These are phyloP conservation scores for Lupinus albus DNA, from an alignment of 306 rosid genomes.

Conservation along the genomic window DNA sequence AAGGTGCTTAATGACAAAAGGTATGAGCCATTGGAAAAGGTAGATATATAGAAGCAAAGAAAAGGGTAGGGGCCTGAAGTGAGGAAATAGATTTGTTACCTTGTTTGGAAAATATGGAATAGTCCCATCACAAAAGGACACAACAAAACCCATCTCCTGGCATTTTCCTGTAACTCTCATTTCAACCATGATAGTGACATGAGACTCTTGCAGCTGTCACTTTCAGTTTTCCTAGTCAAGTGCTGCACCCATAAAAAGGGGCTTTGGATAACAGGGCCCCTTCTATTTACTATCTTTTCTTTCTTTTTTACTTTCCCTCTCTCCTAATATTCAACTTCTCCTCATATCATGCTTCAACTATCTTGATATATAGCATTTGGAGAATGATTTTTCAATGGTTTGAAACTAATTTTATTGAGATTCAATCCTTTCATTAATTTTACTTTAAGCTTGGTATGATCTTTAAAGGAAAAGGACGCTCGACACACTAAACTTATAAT, in stretches of 20 bases:
- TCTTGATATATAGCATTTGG: too few relatives aligned
- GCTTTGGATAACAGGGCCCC: slow-evolving; percentile 61
- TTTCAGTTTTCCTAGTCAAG: slow-evolving; percentile 68
- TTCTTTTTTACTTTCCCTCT: slow-evolving; percentile 8
- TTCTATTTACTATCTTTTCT: slow-evolving; percentile 61
- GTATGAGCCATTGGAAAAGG: slow-evolving; percentile 44
- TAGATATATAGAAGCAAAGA: slow-evolving; percentile 59
- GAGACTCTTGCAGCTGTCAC: slow-evolving; percentile 63
- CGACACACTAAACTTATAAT: too few relatives aligned
- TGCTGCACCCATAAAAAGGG: slow-evolving; percentile 84
- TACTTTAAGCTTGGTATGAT: too few relatives aligned
- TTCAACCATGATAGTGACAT: slow-evolving; percentile 58
- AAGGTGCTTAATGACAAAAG: slow-evolving; percentile 37
- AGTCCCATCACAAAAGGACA: slow-evolving; percentile 75
- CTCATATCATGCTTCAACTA: too few relatives aligned
- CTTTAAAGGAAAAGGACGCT: too few relatives aligned
- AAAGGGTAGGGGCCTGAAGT: slow-evolving; percentile 59
- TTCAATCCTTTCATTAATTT: too few relatives aligned
- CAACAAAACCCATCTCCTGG: slow-evolving; percentile 54
- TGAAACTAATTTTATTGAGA: too few relatives aligned
- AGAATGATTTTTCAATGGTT: too few relatives aligned
- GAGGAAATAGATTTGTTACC: slow-evolving; percentile 52
- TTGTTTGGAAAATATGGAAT: slow-evolving; percentile 58
- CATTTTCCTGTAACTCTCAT: slow-evolving; percentile 16
- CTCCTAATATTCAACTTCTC: slow-evolving; percentile 42